These are phyloP conservation scores for Centella asiatica DNA, from an alignment of 129 eudicot genomes.

Conservation along the genomic window DNA sequence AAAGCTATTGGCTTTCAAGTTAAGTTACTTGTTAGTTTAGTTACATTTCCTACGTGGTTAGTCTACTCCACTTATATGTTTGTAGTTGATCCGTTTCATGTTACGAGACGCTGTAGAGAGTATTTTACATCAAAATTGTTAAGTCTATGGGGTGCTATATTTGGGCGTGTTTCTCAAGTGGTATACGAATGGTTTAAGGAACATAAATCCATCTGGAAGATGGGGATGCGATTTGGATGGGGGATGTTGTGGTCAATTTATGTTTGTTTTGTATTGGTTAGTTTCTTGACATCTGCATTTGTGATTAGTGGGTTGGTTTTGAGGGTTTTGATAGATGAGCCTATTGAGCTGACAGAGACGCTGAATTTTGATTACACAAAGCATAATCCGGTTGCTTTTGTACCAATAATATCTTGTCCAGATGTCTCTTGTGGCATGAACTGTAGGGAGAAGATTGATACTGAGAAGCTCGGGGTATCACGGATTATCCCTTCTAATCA, in stretches of 20 bases:
- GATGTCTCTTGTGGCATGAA: conserved; percentile 19
- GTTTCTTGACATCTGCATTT: conserved; percentile 49
- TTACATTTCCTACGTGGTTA: conserved; percentile 41
- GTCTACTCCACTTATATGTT: conserved; percentile 40
- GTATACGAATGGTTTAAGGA: conserved; percentile 39
- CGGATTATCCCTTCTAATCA: conserved; percentile 49
- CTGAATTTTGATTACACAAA: conserved; percentile 68
- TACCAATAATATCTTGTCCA: conserved; percentile 40
- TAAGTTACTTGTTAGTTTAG: conserved; percentile 27
- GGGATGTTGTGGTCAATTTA: conserved; percentile 69
- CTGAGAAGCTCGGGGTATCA: conserved; percentile 17
- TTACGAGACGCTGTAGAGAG: conserved; percentile 17
- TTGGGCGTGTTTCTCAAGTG: conserved; percentile 14
- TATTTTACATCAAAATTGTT: conserved; percentile 12
- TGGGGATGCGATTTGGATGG: conserved; percentile 52
- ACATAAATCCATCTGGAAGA: conserved; percentile 27
- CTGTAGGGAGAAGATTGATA: conserved; percentile 18
- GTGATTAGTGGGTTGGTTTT: conserved; percentile 52
- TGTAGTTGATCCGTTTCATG: conserved; percentile 40
- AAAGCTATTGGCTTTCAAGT: conserved; percentile 49
- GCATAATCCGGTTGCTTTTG: conserved; percentile 70
- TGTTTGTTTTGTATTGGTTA: conserved; percentile 46
- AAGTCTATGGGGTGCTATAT: conserved; percentile 13
- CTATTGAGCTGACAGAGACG: conserved; percentile 33
- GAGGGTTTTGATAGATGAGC: conserved; percentile 55